Evolutionary conservation across 2,329 filamentous ascomycete species (phyloP).

Genomic region (Cordyceps cicadae): DNA sequence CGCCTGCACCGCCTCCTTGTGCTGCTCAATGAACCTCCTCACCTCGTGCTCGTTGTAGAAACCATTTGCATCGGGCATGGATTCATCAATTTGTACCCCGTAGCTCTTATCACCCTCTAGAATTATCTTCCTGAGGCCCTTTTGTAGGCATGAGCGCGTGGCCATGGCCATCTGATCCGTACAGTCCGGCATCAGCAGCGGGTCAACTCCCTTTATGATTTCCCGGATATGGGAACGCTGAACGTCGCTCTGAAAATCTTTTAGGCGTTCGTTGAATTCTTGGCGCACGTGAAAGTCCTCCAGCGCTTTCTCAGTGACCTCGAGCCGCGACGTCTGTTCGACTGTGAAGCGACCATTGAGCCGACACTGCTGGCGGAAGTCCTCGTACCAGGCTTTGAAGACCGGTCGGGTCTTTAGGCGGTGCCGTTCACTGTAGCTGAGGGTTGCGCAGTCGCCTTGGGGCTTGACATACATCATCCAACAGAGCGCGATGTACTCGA

Average conservation of each 20-base stretch:
- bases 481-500: conserved; percentile 50
- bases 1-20: conserved; percentile 31
- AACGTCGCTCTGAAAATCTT: conserved; percentile 32
- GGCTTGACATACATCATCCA: conserved; percentile 46
- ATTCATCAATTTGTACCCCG: conserved; percentile 21
- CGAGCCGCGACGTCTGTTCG: conserved; percentile 28
- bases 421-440: conserved; percentile 48
- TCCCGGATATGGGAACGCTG: conserved; percentile 36
- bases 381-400: conserved; percentile 53
- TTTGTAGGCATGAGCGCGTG: conserved; percentile 28
- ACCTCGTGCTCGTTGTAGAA: conserved; percentile 37
- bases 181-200: conserved; percentile 17
- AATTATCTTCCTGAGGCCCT: conserved; percentile 42
- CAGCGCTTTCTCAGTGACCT: conserved; percentile 47
- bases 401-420: conserved; percentile 47
- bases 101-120: conserved; percentile 35
- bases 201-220: conserved; percentile 34
- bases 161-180: conserved; percentile 18
- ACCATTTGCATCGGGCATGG: conserved; percentile 29
- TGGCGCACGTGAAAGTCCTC: conserved; percentile 36
- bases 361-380: conserved; percentile 50
- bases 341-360: conserved; percentile 27
- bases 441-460: conserved; percentile 22
- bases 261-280: conserved; percentile 36
- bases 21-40: conserved; percentile 30